Conservation (phyloP, 768 basidiomycete genomes). For the Tylopilus subfusipes region DNA sequence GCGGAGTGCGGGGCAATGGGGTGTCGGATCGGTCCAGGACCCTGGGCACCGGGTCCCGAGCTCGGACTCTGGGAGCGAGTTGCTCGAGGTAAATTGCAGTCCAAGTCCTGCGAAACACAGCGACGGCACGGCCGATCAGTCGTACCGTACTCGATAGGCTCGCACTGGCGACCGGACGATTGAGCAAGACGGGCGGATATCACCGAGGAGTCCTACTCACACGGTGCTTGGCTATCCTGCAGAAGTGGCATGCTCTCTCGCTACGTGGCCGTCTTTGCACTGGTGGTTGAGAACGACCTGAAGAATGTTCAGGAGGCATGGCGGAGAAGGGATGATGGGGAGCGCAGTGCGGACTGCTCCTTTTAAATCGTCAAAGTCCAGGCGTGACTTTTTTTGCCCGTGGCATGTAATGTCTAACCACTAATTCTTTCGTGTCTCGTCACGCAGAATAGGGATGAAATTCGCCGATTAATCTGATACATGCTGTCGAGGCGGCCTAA, state of each 20-base stretch:
- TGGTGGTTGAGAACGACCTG: slow-evolving; percentile 5
- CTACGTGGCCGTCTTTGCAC: slow-evolving; percentile 14
- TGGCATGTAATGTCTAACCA: slow-evolving; percentile 4
- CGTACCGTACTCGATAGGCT: slow-evolving; percentile 12
- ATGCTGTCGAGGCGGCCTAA: slow-evolving; percentile 9
- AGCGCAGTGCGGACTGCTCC: not conserved
- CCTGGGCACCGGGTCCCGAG: slow-evolving; percentile 9
- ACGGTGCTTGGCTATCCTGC: slow-evolving; percentile 18
- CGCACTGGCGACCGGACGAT: slow-evolving; percentile 14
- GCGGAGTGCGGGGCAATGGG: not conserved
- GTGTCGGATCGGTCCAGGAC: slow-evolving; percentile 3
- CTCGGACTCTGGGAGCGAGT: slow-evolving; percentile 24
- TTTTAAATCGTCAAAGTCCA: slow-evolving; percentile 19
- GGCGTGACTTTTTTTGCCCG: slow-evolving; percentile 4
- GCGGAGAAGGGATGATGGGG: slow-evolving; percentile 10
- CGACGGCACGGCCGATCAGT: slow-evolving; percentile 21
- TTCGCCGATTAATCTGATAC: slow-evolving; percentile 12
- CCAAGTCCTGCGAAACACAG: slow-evolving; percentile 12
- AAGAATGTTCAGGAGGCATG: slow-evolving; percentile 14
- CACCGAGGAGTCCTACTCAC: slow-evolving; percentile 10
- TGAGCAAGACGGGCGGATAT: slow-evolving; percentile 1
- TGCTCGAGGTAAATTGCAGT: slow-evolving; percentile 13
- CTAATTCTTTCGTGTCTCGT: slow-evolving; percentile 5
- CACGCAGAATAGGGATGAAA: slow-evolving; percentile 10
- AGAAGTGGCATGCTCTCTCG: slow-evolving; percentile 16